phyloP scores from a whole-genome alignment of 306 rosid genomes.

The Oxytropis ochrocephala region DNA sequence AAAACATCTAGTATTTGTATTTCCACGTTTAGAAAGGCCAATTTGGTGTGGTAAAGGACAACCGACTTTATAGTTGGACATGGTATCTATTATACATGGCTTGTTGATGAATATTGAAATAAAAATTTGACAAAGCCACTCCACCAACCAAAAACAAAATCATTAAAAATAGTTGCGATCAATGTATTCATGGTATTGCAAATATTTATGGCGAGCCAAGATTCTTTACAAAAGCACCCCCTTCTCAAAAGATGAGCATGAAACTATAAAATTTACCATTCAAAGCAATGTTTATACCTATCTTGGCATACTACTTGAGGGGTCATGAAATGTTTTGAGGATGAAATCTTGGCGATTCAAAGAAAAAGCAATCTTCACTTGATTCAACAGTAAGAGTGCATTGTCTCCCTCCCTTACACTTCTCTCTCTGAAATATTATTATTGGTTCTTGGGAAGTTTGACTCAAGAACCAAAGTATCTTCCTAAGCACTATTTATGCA shows the following conservation, averaged over 20 bases:
- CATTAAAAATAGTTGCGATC: background rate
- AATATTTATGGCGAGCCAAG: constrained; percentile 65
- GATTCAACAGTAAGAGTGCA: constrained; percentile 39
- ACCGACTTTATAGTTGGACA: too few species aligned
- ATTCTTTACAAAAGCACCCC: constrained; percentile 82
- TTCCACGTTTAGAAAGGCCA: too few species aligned
- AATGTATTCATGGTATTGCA: constrained; percentile 13
- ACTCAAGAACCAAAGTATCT: background rate
- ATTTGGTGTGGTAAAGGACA: too few species aligned
- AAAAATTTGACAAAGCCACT: background rate
- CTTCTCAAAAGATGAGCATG: too few species aligned
- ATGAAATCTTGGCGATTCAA: constrained; percentile 56
- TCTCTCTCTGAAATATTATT: background rate
- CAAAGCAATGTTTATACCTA: constrained; percentile 85
- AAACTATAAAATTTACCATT: too few species aligned
- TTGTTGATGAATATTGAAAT: too few species aligned
- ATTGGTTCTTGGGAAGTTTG: too few species aligned
- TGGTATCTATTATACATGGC: too few species aligned
- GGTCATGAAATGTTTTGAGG: constrained; percentile 94
- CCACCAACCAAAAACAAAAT: background rate
- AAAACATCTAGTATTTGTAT: too few species aligned
- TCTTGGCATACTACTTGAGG: constrained; percentile 92
- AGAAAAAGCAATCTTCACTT: constrained; percentile 35
- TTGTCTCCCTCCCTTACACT: constrained; percentile 16
- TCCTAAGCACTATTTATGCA: too few species aligned